Conservation (phyloP, 2,329 filamentous ascomycete genomes). For the Cladosporium sphaerospermum region DNA sequence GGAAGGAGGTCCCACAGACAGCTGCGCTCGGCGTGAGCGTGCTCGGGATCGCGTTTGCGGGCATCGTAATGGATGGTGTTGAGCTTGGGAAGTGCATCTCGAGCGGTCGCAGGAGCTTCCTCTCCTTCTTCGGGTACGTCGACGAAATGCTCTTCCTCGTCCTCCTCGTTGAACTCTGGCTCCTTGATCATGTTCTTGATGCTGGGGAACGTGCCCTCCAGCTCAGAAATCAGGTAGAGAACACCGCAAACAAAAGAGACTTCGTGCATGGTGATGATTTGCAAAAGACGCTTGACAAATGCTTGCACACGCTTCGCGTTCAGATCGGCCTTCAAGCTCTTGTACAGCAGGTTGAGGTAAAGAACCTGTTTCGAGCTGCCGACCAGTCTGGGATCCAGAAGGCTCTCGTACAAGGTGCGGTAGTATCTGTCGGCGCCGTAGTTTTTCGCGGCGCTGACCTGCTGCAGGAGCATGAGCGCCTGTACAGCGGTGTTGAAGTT, state of each 20-base stretch:
- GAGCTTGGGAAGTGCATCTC: constrained; percentile 13
- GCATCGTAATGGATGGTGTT: constrained; percentile 60
- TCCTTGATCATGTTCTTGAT: constrained; percentile 73
- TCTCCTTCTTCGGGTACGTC: constrained; percentile 57
- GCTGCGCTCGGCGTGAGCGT: constrained; percentile 86
- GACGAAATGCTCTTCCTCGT: constrained; percentile 57
- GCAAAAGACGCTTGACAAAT: constrained; percentile 88
- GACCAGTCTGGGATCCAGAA: constrained; percentile 81
- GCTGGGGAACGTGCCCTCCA: constrained; percentile 73
- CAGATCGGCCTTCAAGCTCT: constrained; percentile 81
- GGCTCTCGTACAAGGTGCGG: constrained; percentile 87
- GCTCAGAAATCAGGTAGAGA: constrained; percentile 79
- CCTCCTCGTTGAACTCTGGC: constrained; percentile 63
- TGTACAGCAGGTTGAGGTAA: constrained; percentile 87
- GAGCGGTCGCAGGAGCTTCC: constrained; percentile 30
- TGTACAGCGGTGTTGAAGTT: constrained; percentile 99
- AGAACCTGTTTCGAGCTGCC: constrained; percentile 91
- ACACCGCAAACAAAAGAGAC: constrained; percentile 88
- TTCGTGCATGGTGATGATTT: constrained; percentile 81
- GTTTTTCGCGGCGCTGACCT: constrained; percentile 74
- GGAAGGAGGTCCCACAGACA: constrained; percentile 91
- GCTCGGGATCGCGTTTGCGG: constrained; percentile 82
- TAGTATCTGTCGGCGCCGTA: constrained; percentile 87
- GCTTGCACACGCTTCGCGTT: constrained; percentile 89
- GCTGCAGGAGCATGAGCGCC: constrained; percentile 89